phyloP scores from a whole-genome alignment of 352 stramenopile species.

The Phytophthora chlamydospora region DNA sequence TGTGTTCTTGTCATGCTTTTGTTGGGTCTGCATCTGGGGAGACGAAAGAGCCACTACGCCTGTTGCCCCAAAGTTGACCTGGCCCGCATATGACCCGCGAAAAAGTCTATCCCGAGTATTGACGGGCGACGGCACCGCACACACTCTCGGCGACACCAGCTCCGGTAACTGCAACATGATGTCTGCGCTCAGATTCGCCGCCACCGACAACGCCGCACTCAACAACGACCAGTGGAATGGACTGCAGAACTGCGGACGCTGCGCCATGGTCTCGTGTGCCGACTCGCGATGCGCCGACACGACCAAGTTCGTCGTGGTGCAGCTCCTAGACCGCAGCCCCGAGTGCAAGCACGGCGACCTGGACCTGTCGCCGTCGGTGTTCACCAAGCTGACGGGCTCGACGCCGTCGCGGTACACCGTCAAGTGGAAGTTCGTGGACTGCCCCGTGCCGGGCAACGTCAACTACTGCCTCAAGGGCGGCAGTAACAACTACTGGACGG shows the following conservation, averaged over 20 bases:
- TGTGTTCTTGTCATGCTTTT: too few relatives aligned
- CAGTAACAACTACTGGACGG: conserved; percentile 44
- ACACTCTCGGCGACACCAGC: conserved; percentile 38
- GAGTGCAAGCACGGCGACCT: conserved; percentile 51
- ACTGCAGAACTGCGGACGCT: conserved; percentile 55
- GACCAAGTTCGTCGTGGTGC: conserved; percentile 44
- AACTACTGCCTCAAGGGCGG: conserved; percentile 41
- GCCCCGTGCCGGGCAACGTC: conserved; percentile 13
- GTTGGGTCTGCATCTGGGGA: too few relatives aligned
- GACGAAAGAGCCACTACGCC: too few relatives aligned
- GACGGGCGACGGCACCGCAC: conserved; percentile 39
- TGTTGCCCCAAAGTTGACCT: too few relatives aligned
- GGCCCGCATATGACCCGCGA: too few relatives aligned
- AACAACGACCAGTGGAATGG: conserved; percentile 61
- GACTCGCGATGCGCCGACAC: conserved; percentile 46
- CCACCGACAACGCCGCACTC: conserved; percentile 56
- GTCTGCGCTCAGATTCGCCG: conserved; percentile 15
- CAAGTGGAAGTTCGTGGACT: conserved; percentile 36
- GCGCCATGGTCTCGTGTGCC: conserved; percentile 51
- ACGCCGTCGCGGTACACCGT: conserved; percentile 33
- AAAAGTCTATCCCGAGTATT: too few relatives aligned
- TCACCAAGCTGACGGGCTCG: conserved; percentile 44
- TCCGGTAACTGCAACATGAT: conserved; percentile 47
- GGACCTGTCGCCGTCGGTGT: conserved; percentile 45
- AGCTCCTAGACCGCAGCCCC: conserved; percentile 67